Evolutionary conservation across 169 alveolate genomes (phyloP).

Genomic region (Babesia microti): DNA sequence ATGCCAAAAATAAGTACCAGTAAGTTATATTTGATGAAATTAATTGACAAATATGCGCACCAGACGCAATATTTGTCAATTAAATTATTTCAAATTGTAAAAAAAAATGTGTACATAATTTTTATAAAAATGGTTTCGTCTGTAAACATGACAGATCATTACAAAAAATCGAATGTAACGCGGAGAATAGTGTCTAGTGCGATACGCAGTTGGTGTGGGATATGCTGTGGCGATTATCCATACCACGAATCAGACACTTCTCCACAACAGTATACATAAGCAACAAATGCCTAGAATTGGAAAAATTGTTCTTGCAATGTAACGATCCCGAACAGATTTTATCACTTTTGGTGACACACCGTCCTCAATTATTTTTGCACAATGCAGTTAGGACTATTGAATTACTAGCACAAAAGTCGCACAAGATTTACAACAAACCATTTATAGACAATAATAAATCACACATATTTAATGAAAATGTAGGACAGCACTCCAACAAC

Average conservation of each 20-base stretch:
- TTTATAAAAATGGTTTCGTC: background rate
- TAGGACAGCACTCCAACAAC: too few species aligned
- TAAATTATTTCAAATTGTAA: constrained; percentile 9
- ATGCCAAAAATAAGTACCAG: too few species aligned
- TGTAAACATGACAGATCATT: background rate
- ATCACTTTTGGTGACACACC: constrained; percentile 52
- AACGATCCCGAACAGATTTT: constrained; percentile 52
- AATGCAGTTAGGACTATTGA: constrained; percentile 57
- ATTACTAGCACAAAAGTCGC: too few species aligned
- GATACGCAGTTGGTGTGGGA: constrained; percentile 17
- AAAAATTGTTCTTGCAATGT: constrained; percentile 39
- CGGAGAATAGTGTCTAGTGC: constrained; percentile 2
- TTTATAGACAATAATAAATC: too few species aligned
- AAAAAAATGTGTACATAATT: constrained; percentile 1
- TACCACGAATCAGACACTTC: background rate
- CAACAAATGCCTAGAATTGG: constrained; percentile 58
- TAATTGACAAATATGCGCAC: too few species aligned
- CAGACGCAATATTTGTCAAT: too few species aligned
- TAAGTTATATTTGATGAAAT: too few species aligned
- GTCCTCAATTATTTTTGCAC: constrained; percentile 59
- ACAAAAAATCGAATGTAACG: background rate
- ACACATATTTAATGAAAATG: too few species aligned
- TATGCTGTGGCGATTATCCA: constrained; percentile 28
- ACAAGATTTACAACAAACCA: too few species aligned
- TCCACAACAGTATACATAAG: constrained; percentile 40